These are phyloP conservation scores for Tylopilus cervinicoccineus DNA, from an alignment of 768 basidiomycete species.

Conservation along the genomic window DNA sequence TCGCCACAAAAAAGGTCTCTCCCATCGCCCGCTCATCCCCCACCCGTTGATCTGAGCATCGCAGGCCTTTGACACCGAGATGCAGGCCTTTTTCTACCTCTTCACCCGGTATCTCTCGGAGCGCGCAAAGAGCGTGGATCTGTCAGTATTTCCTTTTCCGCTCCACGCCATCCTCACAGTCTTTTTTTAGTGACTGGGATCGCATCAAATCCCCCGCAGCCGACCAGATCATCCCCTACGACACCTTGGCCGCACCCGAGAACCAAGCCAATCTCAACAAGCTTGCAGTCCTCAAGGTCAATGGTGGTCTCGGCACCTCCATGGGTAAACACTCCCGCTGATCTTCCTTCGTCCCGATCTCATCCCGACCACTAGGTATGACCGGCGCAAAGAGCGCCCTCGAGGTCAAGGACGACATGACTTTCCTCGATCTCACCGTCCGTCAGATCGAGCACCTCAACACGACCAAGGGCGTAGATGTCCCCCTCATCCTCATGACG, in stretches of 20 bases:
- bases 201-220: slow-evolving; percentile 58
- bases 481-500: slow-evolving; percentile 79
- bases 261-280: slow-evolving; percentile 55
- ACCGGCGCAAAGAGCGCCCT: slow-evolving; percentile 67
- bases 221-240: slow-evolving; percentile 62
- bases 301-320: slow-evolving; percentile 70
- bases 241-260: slow-evolving; percentile 41
- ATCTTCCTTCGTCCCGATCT: slow-evolving; percentile 1
- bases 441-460: slow-evolving; percentile 70
- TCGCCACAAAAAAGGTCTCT: slow-evolving; percentile 73
- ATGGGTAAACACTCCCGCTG: slow-evolving; percentile 38
- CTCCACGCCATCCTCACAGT: neutral
- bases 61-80: slow-evolving; percentile 74
- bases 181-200: slow-evolving; percentile 32
- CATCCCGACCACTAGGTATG: slow-evolving; percentile 37
- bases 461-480: slow-evolving; percentile 56
- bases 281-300: slow-evolving; percentile 75
- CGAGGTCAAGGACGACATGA: slow-evolving; percentile 72
- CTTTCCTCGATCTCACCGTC: slow-evolving; percentile 63
- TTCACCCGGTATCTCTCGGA: slow-evolving; percentile 78
- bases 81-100: slow-evolving; percentile 81
- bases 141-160: slow-evolving; percentile 46
- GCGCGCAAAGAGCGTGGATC: slow-evolving; percentile 59
- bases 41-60: slow-evolving; percentile 16
- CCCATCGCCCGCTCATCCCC: neutral